Base-by-base conservation (phyloP, 441 rosid species). In the Corymbia citriodora region DNA sequence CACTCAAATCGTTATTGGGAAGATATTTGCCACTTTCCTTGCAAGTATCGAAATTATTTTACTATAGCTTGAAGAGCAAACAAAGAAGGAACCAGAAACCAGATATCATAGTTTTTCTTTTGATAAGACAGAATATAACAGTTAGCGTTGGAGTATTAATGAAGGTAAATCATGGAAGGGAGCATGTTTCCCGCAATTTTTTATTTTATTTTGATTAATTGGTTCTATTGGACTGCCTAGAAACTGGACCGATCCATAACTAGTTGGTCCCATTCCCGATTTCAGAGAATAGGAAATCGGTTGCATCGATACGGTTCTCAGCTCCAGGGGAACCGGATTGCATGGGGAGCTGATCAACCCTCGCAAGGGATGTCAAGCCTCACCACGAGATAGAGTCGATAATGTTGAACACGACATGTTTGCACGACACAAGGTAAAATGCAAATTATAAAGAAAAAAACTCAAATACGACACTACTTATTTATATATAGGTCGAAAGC, bases 401-500 rank as follows among this genome's bases (percentile, higher is more conserved):
- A 57, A 57, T 1, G 0, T 19, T 57, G 61, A 57, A 21, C 61
- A 57, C 23, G 61, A 57, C 27, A 0, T 9, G 5, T 57, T 1
- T 57, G 12, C 27, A 57, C 4, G 6, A 57, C 27, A 57, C 0
- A 1, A 57, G 61, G 11, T 21, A 21, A 57, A 57, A 57, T 57
- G 6, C 6, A 57, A 57, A 27, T 57, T 57, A 57, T 19, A 57
- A 21, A 5, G 27, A 55, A 57, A 57, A 55, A 55, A 57, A 21
- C 0, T 9, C 2, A 57, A 3, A 57, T 9, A 57, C 0, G 61
- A 55, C 12, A 9, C 45, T 40, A 57, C 61, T 57, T 57, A 57
- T 0, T 9, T 57, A 57, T 57, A 57, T 21, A 0, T 57, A 57
- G 61, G 6, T 21, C 9, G 10, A 57, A 4, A 4, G 9, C 9